phyloP scores from a whole-genome alignment of 345 rosid genomes.

The Populus alba region DNA sequence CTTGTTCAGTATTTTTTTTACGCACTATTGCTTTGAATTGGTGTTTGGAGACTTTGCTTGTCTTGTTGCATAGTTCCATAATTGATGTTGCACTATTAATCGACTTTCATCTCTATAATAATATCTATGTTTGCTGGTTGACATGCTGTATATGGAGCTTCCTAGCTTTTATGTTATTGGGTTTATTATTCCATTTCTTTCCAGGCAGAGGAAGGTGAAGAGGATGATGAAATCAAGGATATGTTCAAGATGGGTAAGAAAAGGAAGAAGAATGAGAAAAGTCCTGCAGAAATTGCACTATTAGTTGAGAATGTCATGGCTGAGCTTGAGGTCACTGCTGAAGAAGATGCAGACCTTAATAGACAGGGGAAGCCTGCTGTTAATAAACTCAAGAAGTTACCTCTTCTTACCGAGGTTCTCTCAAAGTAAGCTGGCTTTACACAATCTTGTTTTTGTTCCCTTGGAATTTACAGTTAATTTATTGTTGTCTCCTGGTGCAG shows the following conservation, averaged over 20 bases:
- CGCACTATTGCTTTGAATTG: background rate
- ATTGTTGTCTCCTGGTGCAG: slow-evolving; percentile 35
- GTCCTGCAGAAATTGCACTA: slow-evolving; percentile 85
- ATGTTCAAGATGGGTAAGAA: slow-evolving; percentile 87
- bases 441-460: background rate
- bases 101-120: background rate
- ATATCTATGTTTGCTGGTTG: background rate
- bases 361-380: slow-evolving; percentile 84
- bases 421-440: slow-evolving; percentile 65
- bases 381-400: slow-evolving; percentile 86
- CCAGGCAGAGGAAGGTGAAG: slow-evolving; percentile 91
- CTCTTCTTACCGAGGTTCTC: slow-evolving; percentile 87
- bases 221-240: slow-evolving; percentile 77
- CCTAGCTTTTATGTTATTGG: background rate
- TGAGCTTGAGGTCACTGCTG: slow-evolving; percentile 92
- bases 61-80: background rate
- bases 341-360: slow-evolving; percentile 87
- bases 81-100: background rate
- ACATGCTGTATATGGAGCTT: background rate
- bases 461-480: background rate
- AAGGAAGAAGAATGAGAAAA: slow-evolving; percentile 78
- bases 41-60: background rate
- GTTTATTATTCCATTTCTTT: slow-evolving; percentile 6
- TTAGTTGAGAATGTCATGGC: slow-evolving; percentile 94
- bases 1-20: background rate